phyloP scores from a whole-genome alignment of 345 rosid genomes.

The Sonneratia caseolaris region DNA sequence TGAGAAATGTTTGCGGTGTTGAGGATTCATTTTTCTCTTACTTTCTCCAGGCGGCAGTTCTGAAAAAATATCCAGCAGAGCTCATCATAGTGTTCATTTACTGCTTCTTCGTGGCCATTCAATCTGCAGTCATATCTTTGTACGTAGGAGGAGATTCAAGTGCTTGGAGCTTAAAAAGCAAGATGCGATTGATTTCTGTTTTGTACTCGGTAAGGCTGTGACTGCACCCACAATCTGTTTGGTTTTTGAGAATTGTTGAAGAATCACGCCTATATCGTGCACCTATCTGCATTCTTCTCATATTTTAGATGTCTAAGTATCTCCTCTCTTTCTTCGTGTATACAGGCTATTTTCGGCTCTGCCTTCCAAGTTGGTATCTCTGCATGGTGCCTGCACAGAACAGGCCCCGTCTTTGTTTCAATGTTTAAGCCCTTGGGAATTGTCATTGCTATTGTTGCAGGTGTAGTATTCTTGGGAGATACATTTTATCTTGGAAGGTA shows the following conservation, averaged over 20 bases:
- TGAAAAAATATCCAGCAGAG: slow-evolving; percentile 35
- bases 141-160: slow-evolving; percentile 21
- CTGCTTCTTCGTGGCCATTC: slow-evolving; percentile 42
- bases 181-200: slow-evolving; percentile 24
- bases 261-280: not conserved
- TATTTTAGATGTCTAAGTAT: not conserved
- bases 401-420: slow-evolving; percentile 58
- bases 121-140: slow-evolving; percentile 32
- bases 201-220: slow-evolving; percentile 30
- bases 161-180: slow-evolving; percentile 34
- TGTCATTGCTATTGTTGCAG: slow-evolving; percentile 34
- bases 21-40: not conserved
- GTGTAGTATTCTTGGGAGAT: slow-evolving; percentile 40
- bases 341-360: slow-evolving; percentile 4
- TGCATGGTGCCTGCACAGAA: slow-evolving; percentile 51
- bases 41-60: slow-evolving; percentile 12
- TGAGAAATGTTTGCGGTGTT: not conserved
- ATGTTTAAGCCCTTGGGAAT: slow-evolving; percentile 67
- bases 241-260: not conserved
- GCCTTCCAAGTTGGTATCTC: slow-evolving; percentile 48
- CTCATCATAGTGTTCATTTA: slow-evolving; percentile 30
- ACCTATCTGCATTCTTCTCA: not conserved
- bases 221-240: not conserved
- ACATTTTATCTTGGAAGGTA: slow-evolving; percentile 53
- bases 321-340: not conserved